Evolutionary conservation across 2,329 filamentous ascomycete species (phyloP), one percentile per base, ranked within the genome.

Genomic region (Ophiostoma ulmi): DNA sequence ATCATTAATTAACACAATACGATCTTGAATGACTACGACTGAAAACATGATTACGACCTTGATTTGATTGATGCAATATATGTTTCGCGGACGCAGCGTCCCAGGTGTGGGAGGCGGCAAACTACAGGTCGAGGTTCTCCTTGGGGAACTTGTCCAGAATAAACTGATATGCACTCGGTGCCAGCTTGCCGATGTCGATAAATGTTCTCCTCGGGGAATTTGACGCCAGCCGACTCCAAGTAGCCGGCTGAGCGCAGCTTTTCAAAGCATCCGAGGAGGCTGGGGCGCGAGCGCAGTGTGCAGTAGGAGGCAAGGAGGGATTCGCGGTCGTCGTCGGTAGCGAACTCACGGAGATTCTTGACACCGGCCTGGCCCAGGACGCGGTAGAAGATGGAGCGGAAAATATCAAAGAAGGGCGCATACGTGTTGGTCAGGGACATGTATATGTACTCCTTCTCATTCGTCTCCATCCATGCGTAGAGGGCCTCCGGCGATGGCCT

Each of bases 321-420:
- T 17, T 58, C 52, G 10, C 52, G 52, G 52, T 58, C 22, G 22
- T 58, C 52, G n/a, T 58, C 22, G 8, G n/a, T 26, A 6, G 52
- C 52, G 17, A 58, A 58, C 8, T 4, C 22, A 8, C 52, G 52
- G 3, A 8, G 52, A 2, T 31, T 58, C 7, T 22, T 26, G 7
- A 58, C 8, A 10, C 52, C 52, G 4, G 52, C 52, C 52, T 58
- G 8, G 10, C 52, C 52, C 3, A 58, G 52, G n/a, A 58, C 52
- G n/a, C 52, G 52, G 52, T 58, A 58, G n/a, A 58, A 58, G 52
- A 58, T 58, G 52, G 52, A 58, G 52, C 52, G 52, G 52, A 58
- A 58, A 26, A 58, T 58, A 5, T 31, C 52, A 58, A 58, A 58
- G n/a, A 58, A 58, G 0, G 22, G 22, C 22, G 31, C 10, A 6